Conservation (phyloP, 2,329 filamentous ascomycete genomes). For the Biscogniauxia mediterranea region DNA sequence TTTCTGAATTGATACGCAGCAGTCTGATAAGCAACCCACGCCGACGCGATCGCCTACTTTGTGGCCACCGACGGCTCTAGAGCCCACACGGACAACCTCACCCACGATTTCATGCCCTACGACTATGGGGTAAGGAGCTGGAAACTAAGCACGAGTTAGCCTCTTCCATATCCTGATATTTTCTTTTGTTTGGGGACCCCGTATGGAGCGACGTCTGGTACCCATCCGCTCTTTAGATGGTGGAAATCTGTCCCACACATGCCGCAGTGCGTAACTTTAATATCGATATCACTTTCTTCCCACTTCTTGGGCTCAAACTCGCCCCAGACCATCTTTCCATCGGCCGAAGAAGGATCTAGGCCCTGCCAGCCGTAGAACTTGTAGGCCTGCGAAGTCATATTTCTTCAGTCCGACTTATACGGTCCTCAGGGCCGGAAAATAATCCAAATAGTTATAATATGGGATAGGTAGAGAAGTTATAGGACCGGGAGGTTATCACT, state of each 20-base stretch:
- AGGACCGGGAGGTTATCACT: no score
- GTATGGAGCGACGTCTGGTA: no score
- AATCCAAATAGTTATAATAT: background rate
- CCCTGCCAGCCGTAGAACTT: constrained; percentile 5
- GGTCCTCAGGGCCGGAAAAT: background rate
- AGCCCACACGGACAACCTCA: constrained; percentile 40
- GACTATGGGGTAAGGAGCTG: constrained; percentile 30
- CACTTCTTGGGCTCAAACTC: constrained; percentile 44
- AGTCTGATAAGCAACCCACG: constrained; percentile 45
- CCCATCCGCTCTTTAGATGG: constrained; percentile 39
- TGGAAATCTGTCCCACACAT: constrained; percentile 46
- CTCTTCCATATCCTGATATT: background rate
- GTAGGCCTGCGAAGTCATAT: constrained; percentile 1
- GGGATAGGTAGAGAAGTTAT: background rate
- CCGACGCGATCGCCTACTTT: constrained; percentile 52
- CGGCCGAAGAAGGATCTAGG: background rate
- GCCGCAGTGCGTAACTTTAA: constrained; percentile 47
- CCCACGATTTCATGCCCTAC: constrained; percentile 52
- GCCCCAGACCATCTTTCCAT: constrained; percentile 8
- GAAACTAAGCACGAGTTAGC: constrained; percentile 1
- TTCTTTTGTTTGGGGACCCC: background rate
- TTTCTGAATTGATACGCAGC: constrained; percentile 37
- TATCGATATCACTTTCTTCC: constrained; percentile 48
- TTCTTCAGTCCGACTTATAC: background rate
- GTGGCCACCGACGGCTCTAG: constrained; percentile 34